phyloP scores from a whole-genome alignment of 495 filamentous ascomycete genomes.

The Extremus antarcticus region DNA sequence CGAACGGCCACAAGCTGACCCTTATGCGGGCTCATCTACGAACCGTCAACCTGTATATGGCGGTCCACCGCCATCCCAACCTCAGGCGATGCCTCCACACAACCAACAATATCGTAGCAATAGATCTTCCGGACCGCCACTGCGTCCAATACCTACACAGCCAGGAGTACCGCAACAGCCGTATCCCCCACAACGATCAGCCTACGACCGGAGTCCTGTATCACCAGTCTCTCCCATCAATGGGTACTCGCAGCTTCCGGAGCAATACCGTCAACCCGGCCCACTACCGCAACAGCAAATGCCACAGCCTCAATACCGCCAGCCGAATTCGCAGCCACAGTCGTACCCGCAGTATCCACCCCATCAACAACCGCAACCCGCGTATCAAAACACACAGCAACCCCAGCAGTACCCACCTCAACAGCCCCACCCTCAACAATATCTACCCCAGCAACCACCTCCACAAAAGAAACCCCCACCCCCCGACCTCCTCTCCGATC shows the following conservation, averaged over 20 bases:
- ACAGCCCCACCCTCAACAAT: conserved; percentile 1
- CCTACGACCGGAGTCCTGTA: conserved; percentile 10
- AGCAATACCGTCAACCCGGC: conserved; percentile 8
- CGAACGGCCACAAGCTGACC: conserved; percentile 14
- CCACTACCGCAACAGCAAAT: conserved; percentile 1
- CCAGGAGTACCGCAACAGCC: conserved; percentile 2
- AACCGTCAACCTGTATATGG: conserved; percentile 8
- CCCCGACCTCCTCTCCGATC: conserved; percentile 60
- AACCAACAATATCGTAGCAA: conserved; percentile 1
- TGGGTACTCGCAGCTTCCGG: conserved; percentile 4
- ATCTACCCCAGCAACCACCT: conserved; percentile 1
- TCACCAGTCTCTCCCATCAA: conserved; percentile 14
- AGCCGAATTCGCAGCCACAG: background rate
- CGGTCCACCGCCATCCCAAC: background rate
- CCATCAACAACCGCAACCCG: conserved; percentile 13
- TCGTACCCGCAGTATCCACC: conserved; percentile 8
- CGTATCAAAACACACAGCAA: background rate
- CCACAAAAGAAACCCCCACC: conserved; percentile 33
- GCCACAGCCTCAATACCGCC: conserved; percentile 7
- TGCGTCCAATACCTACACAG: conserved; percentile 19
- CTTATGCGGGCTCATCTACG: background rate
- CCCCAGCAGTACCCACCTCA: conserved; percentile 12
- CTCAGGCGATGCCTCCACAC: background rate
- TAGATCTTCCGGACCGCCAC: conserved; percentile 14
- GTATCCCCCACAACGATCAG: background rate